These are phyloP conservation scores for Platanthera zijinensis DNA, from an alignment of 106 monocot species.

Conservation along the genomic window DNA sequence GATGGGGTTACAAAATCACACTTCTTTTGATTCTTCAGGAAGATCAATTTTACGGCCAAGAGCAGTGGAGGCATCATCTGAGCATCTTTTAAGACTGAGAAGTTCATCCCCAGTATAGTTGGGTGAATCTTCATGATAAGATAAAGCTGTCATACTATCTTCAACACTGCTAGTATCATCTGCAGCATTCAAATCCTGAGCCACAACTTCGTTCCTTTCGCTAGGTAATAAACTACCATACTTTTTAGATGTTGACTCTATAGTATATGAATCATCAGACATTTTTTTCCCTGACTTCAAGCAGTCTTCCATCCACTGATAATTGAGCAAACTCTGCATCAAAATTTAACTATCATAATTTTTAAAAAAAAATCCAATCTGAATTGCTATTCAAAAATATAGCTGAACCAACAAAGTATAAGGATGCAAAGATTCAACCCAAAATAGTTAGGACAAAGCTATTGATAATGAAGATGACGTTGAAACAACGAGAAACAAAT, in stretches of 20 bases:
- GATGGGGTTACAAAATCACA: conserved; percentile 3
- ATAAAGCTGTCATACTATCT: not conserved
- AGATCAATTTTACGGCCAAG: conserved; percentile 6
- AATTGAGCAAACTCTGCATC: conserved; percentile 52
- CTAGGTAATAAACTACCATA: not conserved
- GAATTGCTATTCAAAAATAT: not conserved
- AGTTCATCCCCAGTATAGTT: not conserved
- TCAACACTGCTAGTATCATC: not conserved
- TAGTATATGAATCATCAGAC: conserved; percentile 34
- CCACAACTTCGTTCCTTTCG: conserved; percentile 16
- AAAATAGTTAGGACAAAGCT: too few species aligned
- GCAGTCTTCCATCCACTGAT: conserved; percentile 72
- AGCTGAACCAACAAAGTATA: not conserved
- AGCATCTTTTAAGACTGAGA: not conserved
- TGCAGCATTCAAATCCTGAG: conserved; percentile 10
- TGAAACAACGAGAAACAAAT: too few species aligned
- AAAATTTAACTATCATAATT: not conserved
- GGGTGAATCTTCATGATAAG: not conserved
- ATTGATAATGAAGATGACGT: too few species aligned
- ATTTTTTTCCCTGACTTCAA: conserved; percentile 61
- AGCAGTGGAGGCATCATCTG: not conserved
- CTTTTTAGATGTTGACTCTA: conserved; percentile 26
- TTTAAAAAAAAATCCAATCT: not conserved
- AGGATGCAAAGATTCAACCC: too few species aligned
- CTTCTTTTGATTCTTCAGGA: conserved; percentile 23